Conservation (phyloP, 176 grass and related monocot species). For the Thalia dealbata region DNA sequence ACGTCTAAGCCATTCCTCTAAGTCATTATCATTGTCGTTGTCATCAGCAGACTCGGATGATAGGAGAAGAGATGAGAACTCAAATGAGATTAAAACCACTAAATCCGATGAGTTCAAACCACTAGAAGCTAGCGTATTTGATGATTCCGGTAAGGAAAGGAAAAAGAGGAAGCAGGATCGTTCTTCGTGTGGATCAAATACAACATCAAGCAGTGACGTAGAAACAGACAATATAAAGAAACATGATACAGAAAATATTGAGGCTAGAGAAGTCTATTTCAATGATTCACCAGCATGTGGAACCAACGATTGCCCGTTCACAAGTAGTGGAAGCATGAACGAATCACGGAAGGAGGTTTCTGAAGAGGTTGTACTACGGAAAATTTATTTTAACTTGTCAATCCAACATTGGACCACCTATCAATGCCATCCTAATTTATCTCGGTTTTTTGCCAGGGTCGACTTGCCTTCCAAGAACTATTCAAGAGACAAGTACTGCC, state of each 20-base stretch:
- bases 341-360: slow-evolving; percentile 82
- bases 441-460: slow-evolving; percentile 63
- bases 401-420: slow-evolving; percentile 24
- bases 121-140: slow-evolving; percentile 23
- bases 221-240: slow-evolving; percentile 48
- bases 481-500: slow-evolving; percentile 83
- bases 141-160: slow-evolving; percentile 27
- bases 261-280: slow-evolving; percentile 30
- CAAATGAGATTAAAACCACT: slow-evolving; percentile 32
- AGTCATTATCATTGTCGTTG: background rate
- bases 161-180: slow-evolving; percentile 72
- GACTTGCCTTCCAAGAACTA: slow-evolving; percentile 77
- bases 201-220: slow-evolving; percentile 68
- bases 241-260: slow-evolving; percentile 28
- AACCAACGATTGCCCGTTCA: slow-evolving; percentile 50
- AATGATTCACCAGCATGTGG: slow-evolving; percentile 51
- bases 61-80: slow-evolving; percentile 30
- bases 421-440: slow-evolving; percentile 46
- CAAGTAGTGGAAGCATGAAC: slow-evolving; percentile 59
- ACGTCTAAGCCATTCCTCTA: background rate
- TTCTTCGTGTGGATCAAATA: slow-evolving; percentile 95
- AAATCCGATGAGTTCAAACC: slow-evolving; percentile 22
- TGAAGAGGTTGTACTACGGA: slow-evolving; percentile 63
- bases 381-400: slow-evolving; percentile 23
- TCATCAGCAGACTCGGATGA: slow-evolving; percentile 30